Evolutionary conservation across 2,329 filamentous ascomycete genomes (phyloP), one percentile per base, ranked within the genome.

Genomic region (Curvularia sp.): DNA sequence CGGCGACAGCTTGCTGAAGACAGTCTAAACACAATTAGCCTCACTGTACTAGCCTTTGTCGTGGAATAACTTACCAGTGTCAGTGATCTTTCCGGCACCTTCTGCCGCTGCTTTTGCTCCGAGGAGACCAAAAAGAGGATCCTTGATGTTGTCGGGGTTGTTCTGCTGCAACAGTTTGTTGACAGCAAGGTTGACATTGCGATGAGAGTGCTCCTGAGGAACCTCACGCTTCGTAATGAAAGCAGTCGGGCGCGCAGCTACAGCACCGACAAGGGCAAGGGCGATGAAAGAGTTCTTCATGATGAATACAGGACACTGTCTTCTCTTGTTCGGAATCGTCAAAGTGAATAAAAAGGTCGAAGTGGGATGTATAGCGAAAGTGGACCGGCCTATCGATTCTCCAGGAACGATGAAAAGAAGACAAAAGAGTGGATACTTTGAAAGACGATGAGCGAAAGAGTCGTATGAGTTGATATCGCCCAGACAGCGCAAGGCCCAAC

Each of bases 131-230:
- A 85, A 86, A 46, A 85, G 76, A 13, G 82, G 74, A 64, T 83
- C 81, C 43, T 67, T 48, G 55, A 85, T 83, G 9, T 78, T 70
- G 59, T 79, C 78, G 1, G 82, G 83, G 71, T 86, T 82, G 65
- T 84, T 68, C 55, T 76, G 65, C 41, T 77, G 59, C 32, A 86
- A 69, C 52, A 79, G 75, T 21, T 72, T 73, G 61, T 80, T 76
- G 60, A 83, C 80, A 45, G 77, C 78, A 28, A 72, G 70, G 47
- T 86, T 71, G 68, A 84, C 79, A 63, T 80, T 78, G 55, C 81
- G 73, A 72, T 87, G 84, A 10, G 83, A 82, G 66, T 86, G 83
- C 63, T 86, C 84, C 68, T 86, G 83, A 25, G 84, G 84, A 57
- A 86, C 83, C 69, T 86, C 82, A 64, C 83, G 82, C 69, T 72